A percentile compares a stretch with the other conserved stretches of the same genome.
Conservation (phyloP, 2,329 filamentous ascomycete genomes). For the Aureobasidium sp. region DNA sequence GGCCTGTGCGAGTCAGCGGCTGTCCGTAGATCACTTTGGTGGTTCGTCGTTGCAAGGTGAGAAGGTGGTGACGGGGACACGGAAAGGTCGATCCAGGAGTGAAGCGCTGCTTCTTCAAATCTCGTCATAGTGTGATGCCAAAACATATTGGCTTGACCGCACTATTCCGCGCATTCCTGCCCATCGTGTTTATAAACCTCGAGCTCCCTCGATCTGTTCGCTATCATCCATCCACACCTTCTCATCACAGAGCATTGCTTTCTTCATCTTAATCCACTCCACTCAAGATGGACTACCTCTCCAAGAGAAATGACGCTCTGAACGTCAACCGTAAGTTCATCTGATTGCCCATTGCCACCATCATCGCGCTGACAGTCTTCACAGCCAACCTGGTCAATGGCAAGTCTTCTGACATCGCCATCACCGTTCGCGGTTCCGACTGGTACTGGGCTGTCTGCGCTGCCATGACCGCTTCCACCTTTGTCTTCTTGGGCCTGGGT, state of each 20-base stretch:
- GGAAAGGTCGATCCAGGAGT: neutral
- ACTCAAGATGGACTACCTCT: slow-evolving; percentile 11
- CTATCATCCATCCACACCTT: neutral
- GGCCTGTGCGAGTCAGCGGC: neutral
- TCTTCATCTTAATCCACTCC: neutral
- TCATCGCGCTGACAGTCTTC: slow-evolving; percentile 4
- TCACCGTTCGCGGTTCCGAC: slow-evolving; percentile 52
- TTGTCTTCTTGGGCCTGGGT: slow-evolving; percentile 45
- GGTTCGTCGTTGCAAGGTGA: neutral
- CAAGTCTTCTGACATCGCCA: slow-evolving; percentile 43
- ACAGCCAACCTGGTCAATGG: slow-evolving; percentile 38
- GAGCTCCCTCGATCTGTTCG: neutral
- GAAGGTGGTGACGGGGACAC: neutral
- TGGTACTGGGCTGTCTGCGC: slow-evolving; percentile 56
- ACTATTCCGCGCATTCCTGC: neutral
- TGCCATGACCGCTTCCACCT: slow-evolving; percentile 47
- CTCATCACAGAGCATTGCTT: neutral
- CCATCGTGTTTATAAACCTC: neutral
- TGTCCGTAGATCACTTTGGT: neutral
- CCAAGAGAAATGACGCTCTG: slow-evolving; percentile 37
- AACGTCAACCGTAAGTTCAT: slow-evolving; percentile 31
- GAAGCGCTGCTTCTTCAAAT: neutral
- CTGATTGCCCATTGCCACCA: neutral
- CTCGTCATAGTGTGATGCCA: neutral
- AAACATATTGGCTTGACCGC: neutral